Evolutionary conservation across 1,284 basidiomycete genomes (phyloP).

Genomic region (Marasmius sp.): DNA sequence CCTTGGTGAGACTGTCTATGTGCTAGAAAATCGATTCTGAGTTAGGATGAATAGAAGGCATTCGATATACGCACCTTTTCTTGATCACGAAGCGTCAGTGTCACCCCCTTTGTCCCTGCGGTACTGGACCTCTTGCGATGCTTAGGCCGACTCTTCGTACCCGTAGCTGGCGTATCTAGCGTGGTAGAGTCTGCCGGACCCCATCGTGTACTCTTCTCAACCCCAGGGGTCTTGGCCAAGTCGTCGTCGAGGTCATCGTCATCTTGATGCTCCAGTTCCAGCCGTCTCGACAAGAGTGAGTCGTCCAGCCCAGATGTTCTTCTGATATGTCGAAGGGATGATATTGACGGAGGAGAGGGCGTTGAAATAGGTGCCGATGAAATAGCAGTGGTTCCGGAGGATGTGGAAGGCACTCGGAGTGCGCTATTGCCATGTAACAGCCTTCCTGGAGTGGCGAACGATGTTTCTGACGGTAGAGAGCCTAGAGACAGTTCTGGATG

Average conservation of each 20-base stretch:
- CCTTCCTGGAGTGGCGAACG: slow-evolving; percentile 53
- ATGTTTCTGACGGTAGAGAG: slow-evolving; percentile 46
- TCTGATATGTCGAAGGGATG: slow-evolving; percentile 25
- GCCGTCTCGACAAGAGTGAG: slow-evolving; percentile 24
- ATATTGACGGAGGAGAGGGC: slow-evolving; percentile 43
- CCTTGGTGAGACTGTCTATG: slow-evolving; percentile 91
- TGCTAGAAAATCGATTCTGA: slow-evolving; percentile 52
- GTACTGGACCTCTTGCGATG: slow-evolving; percentile 31
- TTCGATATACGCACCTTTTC: slow-evolving; percentile 71
- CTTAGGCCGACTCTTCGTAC: slow-evolving; percentile 10
- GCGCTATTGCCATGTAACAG: slow-evolving; percentile 17
- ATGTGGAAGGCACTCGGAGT: slow-evolving; percentile 50
- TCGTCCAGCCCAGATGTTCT: slow-evolving; percentile 18
- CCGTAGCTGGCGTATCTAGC: slow-evolving; percentile 42
- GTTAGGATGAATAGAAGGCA: background rate
- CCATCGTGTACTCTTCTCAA: slow-evolving; percentile 42
- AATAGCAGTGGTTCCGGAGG: slow-evolving; percentile 50
- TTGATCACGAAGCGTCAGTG: slow-evolving; percentile 88
- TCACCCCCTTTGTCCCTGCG: slow-evolving; percentile 56
- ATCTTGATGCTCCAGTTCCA: slow-evolving; percentile 34
- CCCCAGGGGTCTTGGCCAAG: slow-evolving; percentile 53
- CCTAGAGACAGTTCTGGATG: slow-evolving; percentile 66
- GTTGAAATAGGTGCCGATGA: slow-evolving; percentile 55
- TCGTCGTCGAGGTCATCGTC: slow-evolving; percentile 42
- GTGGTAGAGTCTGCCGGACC: slow-evolving; percentile 36